These are phyloP conservation scores for Sporopachydermia quercuum DNA, from an alignment of 805 yeast genomes.

Conservation along the genomic window DNA sequence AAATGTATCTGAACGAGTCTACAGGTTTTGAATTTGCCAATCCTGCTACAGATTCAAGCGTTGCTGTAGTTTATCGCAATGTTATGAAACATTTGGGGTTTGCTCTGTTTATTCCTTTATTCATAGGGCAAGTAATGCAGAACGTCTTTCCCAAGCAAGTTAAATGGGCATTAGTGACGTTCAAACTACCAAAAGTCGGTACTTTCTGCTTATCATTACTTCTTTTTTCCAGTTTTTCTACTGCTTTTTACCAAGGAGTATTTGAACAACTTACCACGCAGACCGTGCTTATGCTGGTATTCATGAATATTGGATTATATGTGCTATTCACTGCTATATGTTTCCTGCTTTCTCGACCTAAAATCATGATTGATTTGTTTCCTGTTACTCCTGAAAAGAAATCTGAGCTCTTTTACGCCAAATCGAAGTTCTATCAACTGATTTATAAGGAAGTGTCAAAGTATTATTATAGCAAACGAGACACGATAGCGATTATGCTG, in stretches of 20 bases:
- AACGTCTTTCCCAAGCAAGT: constrained; percentile 52
- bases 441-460: constrained; percentile 35
- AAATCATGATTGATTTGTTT: constrained; percentile 27
- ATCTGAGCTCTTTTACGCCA: constrained; percentile 29
- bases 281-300: constrained; percentile 62
- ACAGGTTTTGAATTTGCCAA: constrained; percentile 61
- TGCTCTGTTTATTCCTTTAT: constrained; percentile 69
- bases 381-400: constrained; percentile 22
- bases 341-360: constrained; percentile 45
- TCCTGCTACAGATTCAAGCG: constrained; percentile 38
- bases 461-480: constrained; percentile 54
- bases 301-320: constrained; percentile 72
- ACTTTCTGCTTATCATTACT: constrained; percentile 65
- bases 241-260: constrained; percentile 75
- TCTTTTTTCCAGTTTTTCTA: constrained; percentile 69
- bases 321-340: constrained; percentile 59
- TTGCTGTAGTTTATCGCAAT: constrained; percentile 44
- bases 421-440: constrained; percentile 28
- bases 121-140: constrained; percentile 79
- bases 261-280: constrained; percentile 55
- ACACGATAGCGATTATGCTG: constrained; percentile 66
- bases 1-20: constrained; percentile 42
- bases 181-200: constrained; percentile 57
- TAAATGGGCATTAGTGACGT: constrained; percentile 41
- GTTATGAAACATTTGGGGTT: constrained; percentile 85